These are phyloP conservation scores for Earliella scabrosa DNA, from an alignment of 1,284 basidiomycete genomes.

Conservation along the genomic window DNA sequence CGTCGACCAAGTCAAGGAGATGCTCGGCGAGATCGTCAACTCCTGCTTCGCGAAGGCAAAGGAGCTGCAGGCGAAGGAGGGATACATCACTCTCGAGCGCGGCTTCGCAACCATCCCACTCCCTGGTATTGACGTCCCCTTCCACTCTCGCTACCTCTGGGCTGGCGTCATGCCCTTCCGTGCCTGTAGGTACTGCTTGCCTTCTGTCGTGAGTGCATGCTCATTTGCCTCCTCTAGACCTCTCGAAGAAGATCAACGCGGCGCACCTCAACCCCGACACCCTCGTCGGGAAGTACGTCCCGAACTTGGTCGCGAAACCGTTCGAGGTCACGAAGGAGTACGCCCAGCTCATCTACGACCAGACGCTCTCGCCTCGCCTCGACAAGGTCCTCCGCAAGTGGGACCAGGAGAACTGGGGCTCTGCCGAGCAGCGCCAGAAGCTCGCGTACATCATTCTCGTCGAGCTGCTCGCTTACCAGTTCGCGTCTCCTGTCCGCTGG, in stretches of 20 bases:
- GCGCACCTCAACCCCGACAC: constrained; percentile 91
- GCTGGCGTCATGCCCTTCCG: constrained; percentile 98
- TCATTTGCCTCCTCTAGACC: constrained; percentile 58
- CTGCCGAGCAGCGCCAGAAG: constrained; percentile 83
- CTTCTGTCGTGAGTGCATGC: constrained; percentile 2
- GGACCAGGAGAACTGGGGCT: constrained; percentile 92
- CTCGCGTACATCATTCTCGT: constrained; percentile 96
- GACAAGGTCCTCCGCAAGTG: constrained; percentile 93
- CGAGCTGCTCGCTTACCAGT: constrained; percentile 96
- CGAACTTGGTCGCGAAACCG: constrained; percentile 94
- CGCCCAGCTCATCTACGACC: constrained; percentile 93
- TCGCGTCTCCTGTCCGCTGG: constrained; percentile 96
- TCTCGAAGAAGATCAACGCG: constrained; percentile 97
- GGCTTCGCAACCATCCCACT: constrained; percentile 96
- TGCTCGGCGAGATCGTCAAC: constrained; percentile 89
- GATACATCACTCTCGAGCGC: constrained; percentile 94
- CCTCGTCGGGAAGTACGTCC: constrained; percentile 94
- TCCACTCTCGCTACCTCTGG: constrained; percentile 99
- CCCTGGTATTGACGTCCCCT: constrained; percentile 98
- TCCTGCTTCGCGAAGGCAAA: constrained; percentile 82
- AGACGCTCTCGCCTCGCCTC: constrained; percentile 91
- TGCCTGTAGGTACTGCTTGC: constrained; percentile 63
- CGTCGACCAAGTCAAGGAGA: constrained; percentile 90
- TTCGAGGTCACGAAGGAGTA: constrained; percentile 92
- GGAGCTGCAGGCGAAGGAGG: constrained; percentile 81